Conservation (phyloP, 495 filamentous ascomycete genomes). For the Extremus antarcticus region DNA sequence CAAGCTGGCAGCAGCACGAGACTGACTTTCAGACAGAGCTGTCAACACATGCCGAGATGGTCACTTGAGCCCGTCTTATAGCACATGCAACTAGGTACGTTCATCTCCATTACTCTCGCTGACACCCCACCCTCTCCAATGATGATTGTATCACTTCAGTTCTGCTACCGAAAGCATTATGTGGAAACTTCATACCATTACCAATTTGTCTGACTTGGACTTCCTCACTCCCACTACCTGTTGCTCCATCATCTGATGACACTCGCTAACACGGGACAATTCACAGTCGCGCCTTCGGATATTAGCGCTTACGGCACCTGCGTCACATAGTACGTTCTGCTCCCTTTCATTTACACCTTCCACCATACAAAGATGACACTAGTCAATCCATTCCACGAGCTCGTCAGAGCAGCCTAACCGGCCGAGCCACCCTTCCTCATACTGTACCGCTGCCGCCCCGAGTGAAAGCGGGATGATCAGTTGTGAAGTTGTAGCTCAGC, state of each 20-base stretch:
- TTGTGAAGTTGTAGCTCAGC: constrained; percentile 63
- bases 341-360: too few relatives aligned
- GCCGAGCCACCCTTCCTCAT: constrained; percentile 62
- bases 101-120: background rate
- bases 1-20: background rate
- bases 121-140: constrained; percentile 15
- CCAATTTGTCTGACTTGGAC: constrained; percentile 27
- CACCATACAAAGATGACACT: constrained; percentile 82
- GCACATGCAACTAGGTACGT: constrained; percentile 3
- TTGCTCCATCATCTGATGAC: background rate
- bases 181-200: constrained; percentile 33
- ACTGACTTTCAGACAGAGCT: background rate
- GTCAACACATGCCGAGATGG: background rate
- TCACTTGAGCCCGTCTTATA: background rate
- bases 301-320: too few relatives aligned
- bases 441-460: constrained; percentile 52
- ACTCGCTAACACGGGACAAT: background rate
- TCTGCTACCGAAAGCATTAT: constrained; percentile 37
- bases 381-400: constrained; percentile 99
- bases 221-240: background rate
- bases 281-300: background rate
- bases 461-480: constrained; percentile 54
- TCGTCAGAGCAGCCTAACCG: constrained; percentile 34
- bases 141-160: constrained; percentile 37
- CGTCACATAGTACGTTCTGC: too few relatives aligned